Conservation (phyloP, 1,284 basidiomycete genomes). For the Trichosporon sp. region DNA sequence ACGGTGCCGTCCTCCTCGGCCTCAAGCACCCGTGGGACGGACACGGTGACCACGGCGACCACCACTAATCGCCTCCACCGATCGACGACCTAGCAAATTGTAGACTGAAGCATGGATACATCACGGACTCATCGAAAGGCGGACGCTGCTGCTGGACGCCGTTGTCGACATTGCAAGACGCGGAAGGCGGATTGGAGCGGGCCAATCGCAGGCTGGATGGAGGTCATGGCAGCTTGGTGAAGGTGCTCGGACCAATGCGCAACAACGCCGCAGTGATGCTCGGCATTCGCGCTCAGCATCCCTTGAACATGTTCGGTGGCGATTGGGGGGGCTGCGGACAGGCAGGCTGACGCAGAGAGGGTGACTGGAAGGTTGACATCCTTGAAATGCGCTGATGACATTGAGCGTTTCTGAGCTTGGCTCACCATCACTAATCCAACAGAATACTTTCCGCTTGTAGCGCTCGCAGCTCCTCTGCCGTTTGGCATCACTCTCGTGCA, state of each 20-base stretch:
- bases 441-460: too few relatives aligned
- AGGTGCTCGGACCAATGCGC: not conserved
- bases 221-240: not conserved
- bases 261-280: too few relatives aligned
- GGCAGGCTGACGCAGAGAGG: too few relatives aligned
- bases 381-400: too few relatives aligned
- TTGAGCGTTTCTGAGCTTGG: not conserved
- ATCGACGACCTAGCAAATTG: conserved; percentile 20
- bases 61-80: conserved; percentile 38
- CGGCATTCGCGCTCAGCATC: too few relatives aligned
- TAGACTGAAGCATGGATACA: conserved; percentile 21
- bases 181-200: not conserved
- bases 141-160: not conserved
- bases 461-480: too few relatives aligned
- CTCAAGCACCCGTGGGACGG: conserved; percentile 62
- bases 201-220: not conserved
- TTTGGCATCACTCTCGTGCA: too few relatives aligned
- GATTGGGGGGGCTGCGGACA: too few relatives aligned
- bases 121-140: not conserved
- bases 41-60: conserved; percentile 52
- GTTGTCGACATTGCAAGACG: not conserved
- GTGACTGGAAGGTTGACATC: too few relatives aligned
- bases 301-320: too few relatives aligned
- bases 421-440: not conserved
- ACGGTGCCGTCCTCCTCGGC: conserved; percentile 60